Evolutionary conservation across 2,329 filamentous ascomycete species (phyloP), one percentile per base, ranked within the genome.

Genomic region (Fusarium dlaminii): DNA sequence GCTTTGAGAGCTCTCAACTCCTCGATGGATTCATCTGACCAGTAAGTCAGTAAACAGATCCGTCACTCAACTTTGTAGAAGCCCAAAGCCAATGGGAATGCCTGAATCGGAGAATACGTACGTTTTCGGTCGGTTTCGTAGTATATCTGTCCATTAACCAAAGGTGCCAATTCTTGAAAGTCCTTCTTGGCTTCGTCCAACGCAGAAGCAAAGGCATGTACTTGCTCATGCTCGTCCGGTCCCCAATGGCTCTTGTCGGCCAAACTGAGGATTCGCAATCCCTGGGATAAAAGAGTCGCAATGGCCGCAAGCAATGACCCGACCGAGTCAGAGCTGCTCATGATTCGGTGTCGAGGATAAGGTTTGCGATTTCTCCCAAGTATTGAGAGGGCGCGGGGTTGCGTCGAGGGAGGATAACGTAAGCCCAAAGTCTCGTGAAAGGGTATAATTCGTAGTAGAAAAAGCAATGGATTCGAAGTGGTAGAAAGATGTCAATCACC

Each of bases 241-340:
- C 86, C 87, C 89, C 89, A 90, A 70, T 87, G 86, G 49, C 85
- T 84, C 81, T 90, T 90, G 80, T 90, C 89, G 75, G 88, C 86
- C 74, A 88, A 85, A 81, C 84, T 84, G 77, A 90, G 82, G 74
- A 87, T 86, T 77, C 87, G 87, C 75, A 90, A 81, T 66, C 84
- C 85, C 73, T 89, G 87, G 77, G 83, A 84, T 75, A 90, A 80
- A 59, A 86, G 83, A 70, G 84, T 87, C 75, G 89, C 89, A 80
- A 90, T 89, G 81, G 83, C 83, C 78, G 88, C 88, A 79, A 90
- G 86, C 78, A 90, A 84, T 73, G 86, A 85, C 77, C 89, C 89
- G 78, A 90, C 87, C 56, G 88, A 88, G 79, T 89, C 86, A 79
- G 82, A 78, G 80, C 81, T 84, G 76, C 77, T 78, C 81, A 81